Evolutionary conservation across 208 protist genomes (phyloP), one percentile per base, ranked within the genome.

Genomic region (Acanthamoeba lugdunensis): DNA sequence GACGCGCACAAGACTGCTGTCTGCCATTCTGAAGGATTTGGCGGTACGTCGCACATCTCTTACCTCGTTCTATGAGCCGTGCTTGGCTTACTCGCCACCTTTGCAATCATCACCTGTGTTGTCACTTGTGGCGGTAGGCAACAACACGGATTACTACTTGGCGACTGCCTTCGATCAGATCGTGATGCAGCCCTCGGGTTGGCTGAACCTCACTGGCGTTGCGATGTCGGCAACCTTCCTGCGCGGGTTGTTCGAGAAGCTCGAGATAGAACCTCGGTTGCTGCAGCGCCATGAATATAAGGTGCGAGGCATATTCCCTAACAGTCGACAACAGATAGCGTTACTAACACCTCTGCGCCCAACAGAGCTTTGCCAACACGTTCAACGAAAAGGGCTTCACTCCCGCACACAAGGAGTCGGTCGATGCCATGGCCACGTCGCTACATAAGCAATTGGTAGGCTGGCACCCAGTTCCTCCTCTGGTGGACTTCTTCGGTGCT

Each of bases 221-320:
- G 56, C 85, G 25, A 41, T 91, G 4, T 69, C 85, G 23, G 14
- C 65, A 6, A 25, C n/a, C 23, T 91, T 91, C 45, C 69, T 91
- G 25, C 85, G 85, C n/a, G 85, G 85, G 30, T n/a, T 91, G 6
- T 77, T 91, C 56, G 85, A 91, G 16, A 91, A 91, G 45, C 85
- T 91, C 4, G 85, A 77, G 11, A 75, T 91, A 2, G 33, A 75
- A 52, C 58, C 85, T 4, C 56, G 45, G 14, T 30, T 91, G 25
- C 85, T 91, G 4, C 85, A 91, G 13, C 85, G 85, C 85, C 65
- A 91, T n/a, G 85, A 91, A 50, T 91, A 75, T 61, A 91, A 91
- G 85, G 85, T 91, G 48, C 71, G 71, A 8, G 3, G 11, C 8
- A 9, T 81, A 23, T 25, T 33, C 16, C 23, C 16, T 25, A 37